phyloP scores from a whole-genome alignment of 495 filamentous ascomycete species.

The Tuber umbilicatum region DNA sequence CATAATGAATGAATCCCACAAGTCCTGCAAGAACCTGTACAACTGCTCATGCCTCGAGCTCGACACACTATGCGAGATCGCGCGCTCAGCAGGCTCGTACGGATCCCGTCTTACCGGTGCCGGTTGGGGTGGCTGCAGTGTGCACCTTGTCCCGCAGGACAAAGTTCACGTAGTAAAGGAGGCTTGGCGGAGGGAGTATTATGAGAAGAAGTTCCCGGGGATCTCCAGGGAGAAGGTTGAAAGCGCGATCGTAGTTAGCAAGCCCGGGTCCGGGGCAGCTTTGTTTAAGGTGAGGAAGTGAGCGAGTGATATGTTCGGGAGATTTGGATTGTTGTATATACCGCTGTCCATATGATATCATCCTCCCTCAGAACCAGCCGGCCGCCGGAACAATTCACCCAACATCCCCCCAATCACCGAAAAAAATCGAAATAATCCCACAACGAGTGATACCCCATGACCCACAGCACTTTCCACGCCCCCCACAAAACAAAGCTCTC shows the following conservation, averaged over 20 bases:
- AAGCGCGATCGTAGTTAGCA: constrained; percentile 80
- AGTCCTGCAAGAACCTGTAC: constrained; percentile 73
- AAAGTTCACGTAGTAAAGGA: constrained; percentile 75
- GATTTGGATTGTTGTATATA: background rate
- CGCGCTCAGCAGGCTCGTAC: constrained; percentile 67
- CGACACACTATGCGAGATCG: constrained; percentile 77
- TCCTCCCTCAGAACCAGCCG: background rate
- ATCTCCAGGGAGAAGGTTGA: constrained; percentile 66
- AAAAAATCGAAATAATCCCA: too few species aligned
- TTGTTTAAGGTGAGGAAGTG: constrained; percentile 31
- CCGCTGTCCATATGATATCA: too few species aligned
- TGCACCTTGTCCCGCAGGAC: constrained; percentile 81
- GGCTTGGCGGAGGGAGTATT: constrained; percentile 75
- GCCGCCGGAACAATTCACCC: background rate
- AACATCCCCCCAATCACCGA: too few species aligned
- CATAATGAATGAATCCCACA: constrained; percentile 82
- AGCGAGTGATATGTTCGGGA: background rate
- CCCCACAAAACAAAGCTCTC: background rate
- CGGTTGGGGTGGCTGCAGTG: constrained; percentile 93
- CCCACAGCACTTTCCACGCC: background rate
- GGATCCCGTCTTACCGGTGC: constrained; percentile 87
- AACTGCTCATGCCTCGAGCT: constrained; percentile 87
- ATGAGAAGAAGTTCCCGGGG: constrained; percentile 61
- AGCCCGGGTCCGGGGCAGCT: constrained; percentile 62
- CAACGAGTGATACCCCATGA: background rate